These are phyloP conservation scores for Tuber calosporum DNA, from an alignment of 495 filamentous ascomycete genomes.

Conservation along the genomic window DNA sequence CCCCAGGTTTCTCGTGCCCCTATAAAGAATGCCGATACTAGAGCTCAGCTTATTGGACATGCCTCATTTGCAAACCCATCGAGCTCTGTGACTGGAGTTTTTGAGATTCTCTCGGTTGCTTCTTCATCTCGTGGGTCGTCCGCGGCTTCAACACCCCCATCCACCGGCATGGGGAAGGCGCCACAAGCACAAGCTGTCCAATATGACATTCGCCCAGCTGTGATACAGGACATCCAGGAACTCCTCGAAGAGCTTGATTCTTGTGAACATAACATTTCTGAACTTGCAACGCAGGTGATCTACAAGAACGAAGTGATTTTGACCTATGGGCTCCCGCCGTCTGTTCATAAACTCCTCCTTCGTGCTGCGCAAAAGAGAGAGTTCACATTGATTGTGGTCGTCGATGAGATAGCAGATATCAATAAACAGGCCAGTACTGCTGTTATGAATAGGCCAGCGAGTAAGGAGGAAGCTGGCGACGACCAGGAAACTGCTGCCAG, in stretches of 20 bases:
- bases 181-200: slow-evolving; percentile 20
- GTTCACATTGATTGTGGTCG: slow-evolving; percentile 37
- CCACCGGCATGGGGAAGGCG: slow-evolving; percentile 17
- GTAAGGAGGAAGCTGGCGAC: slow-evolving; percentile 26
- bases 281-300: slow-evolving; percentile 34
- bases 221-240: slow-evolving; percentile 40
- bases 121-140: slow-evolving; percentile 33
- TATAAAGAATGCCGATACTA: background rate
- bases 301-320: slow-evolving; percentile 38
- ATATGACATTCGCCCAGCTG: slow-evolving; percentile 38
- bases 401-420: slow-evolving; percentile 36
- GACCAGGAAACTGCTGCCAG: slow-evolving; percentile 21
- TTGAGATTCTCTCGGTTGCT: slow-evolving; percentile 33
- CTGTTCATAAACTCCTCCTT: slow-evolving; percentile 34
- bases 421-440: slow-evolving; percentile 35
- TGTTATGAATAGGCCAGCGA: slow-evolving; percentile 34
- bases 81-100: slow-evolving; percentile 32
- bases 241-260: slow-evolving; percentile 39
- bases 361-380: slow-evolving; percentile 40
- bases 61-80: background rate
- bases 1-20: background rate
- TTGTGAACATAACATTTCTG: slow-evolving; percentile 34
- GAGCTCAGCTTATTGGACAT: background rate
- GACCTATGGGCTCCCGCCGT: slow-evolving; percentile 37
- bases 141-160: slow-evolving; percentile 23